Base-by-base conservation (phyloP, 495 filamentous ascomycete genomes). In the Hypoxylon lienhwacheense region DNA sequence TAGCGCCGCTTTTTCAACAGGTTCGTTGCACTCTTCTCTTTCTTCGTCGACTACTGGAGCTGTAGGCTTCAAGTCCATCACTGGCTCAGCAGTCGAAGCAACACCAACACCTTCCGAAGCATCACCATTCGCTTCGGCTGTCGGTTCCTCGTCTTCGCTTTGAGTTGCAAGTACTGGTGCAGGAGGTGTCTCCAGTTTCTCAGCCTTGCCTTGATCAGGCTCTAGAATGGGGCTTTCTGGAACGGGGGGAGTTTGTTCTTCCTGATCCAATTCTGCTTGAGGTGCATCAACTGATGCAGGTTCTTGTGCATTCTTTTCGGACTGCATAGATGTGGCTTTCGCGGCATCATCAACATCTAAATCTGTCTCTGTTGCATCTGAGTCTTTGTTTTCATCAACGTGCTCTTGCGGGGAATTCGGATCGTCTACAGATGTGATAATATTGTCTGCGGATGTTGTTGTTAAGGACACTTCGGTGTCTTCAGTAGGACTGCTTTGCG, bases 391-490 rank as follows among this genome's bases (percentile, higher is more conserved):
- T 26, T 35, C 39, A 14, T 17, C 8, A 11, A 43, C 31, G 14
- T 24, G 39, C 28, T 37, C 41, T 17, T 37, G 34, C 8, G 17
- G 34, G n/a, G 34, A 21, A 37, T 20, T 29, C 29, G 28, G 14
- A 35, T 43, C 21, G 15, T 52, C 47, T 14, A 17, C 36, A 4
- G 12, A 10, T 4, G 47, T 32, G 33, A 28, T 2, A 24, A 24
- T 19, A 7, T 15, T 21, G 32, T 14, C 48, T 35, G 12, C 34
- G 11, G 24, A 10, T 26, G 34, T 42, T 15, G 40, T 21, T 34
- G 3, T 34, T 11, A 28, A 2, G 51, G 53, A 48, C 37, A 50
- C 59, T 39, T 47, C 29, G 8, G 35, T 12, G 12, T 43, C 37
- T 19, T 22, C 46, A 21, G 20, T 15, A 14, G 42, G 7, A 8